Conservation (phyloP, 164 flowering plant species). For the Saururus chinensis region DNA sequence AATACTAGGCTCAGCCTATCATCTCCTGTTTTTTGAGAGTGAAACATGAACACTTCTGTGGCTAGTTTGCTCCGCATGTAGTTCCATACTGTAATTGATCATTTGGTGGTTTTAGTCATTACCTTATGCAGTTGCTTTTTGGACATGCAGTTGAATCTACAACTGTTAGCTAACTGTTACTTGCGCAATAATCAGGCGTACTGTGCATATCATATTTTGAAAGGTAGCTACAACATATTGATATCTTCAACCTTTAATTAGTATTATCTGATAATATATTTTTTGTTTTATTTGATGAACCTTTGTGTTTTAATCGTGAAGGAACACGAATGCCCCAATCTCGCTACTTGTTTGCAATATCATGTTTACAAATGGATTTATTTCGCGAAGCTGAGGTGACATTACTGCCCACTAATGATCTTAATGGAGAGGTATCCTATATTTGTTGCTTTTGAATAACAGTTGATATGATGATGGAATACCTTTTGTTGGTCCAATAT, state of each 20-base stretch:
- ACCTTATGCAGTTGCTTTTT: not conserved
- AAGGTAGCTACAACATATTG: constrained; percentile 37
- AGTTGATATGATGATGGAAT: too few relatives aligned
- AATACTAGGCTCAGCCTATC: too few relatives aligned
- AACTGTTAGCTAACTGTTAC: constrained; percentile 81
- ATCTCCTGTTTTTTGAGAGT: too few relatives aligned
- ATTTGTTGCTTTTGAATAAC: not conserved
- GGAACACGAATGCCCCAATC: constrained; percentile 85
- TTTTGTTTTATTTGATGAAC: constrained; percentile 7
- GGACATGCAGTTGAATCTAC: constrained; percentile 60
- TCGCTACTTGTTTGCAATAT: constrained; percentile 94
- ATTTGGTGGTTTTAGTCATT: not conserved
- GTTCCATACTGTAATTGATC: too few relatives aligned
- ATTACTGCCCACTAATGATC: constrained; percentile 57
- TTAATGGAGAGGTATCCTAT: constrained; percentile 57
- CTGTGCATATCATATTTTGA: constrained; percentile 79
- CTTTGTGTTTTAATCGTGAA: constrained; percentile 28
- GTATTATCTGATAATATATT: not conserved
- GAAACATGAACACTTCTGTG: too few relatives aligned
- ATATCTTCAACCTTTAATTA: not conserved
- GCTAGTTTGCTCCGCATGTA: too few relatives aligned
- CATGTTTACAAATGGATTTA: constrained; percentile 98
- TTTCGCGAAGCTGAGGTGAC: constrained; percentile 85
- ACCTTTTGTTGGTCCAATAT: not conserved
- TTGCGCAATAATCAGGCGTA: constrained; percentile 84